A percentile compares a stretch with the other conserved stretches of the same genome.
Conservation (phyloP, 2,329 filamentous ascomycete genomes). For the Stagonosporopsis chrysanthemi region DNA sequence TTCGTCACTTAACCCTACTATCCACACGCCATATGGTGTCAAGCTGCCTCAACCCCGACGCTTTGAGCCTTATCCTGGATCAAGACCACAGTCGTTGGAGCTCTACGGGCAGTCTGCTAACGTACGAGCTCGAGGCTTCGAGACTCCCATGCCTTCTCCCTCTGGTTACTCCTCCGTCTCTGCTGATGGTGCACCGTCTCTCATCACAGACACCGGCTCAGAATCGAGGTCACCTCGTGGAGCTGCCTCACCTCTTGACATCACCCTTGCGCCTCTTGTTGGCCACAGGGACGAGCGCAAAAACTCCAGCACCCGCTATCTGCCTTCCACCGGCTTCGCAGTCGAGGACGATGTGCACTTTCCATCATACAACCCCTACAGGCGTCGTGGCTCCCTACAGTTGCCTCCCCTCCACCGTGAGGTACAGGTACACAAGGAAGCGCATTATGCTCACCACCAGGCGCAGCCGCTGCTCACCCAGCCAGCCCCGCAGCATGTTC, state of each 20-base stretch:
- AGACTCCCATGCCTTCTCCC: conserved; percentile 70
- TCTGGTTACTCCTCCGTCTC: conserved; percentile 69
- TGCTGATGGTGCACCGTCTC: conserved; percentile 69
- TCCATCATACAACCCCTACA: conserved; percentile 34
- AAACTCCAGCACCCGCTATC: conserved; percentile 46
- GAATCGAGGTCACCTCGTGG: conserved; percentile 56
- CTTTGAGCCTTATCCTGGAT: conserved; percentile 42
- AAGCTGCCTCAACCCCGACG: conserved; percentile 45
- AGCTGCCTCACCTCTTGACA: conserved; percentile 56
- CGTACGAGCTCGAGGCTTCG: conserved; percentile 48
- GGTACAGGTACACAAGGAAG: conserved; percentile 33
- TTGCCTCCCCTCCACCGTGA: conserved; percentile 44
- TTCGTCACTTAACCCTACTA: conserved; percentile 36
- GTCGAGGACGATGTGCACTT: conserved; percentile 45
- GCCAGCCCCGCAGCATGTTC: conserved; percentile 39
- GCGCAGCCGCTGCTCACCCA: conserved; percentile 44
- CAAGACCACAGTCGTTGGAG: conserved; percentile 44
- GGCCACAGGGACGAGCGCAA: conserved; percentile 48
- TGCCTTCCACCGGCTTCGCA: conserved; percentile 50
- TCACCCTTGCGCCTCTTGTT: conserved; percentile 48
- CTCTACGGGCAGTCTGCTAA: conserved; percentile 35
- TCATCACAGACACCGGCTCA: conserved; percentile 70
- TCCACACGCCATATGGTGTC: conserved; percentile 39
- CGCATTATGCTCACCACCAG: conserved; percentile 29
- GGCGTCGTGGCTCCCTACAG: conserved; percentile 43